These are phyloP conservation scores for Micractinium sp. DNA, from an alignment of 139 green algal species.

Conservation along the genomic window DNA sequence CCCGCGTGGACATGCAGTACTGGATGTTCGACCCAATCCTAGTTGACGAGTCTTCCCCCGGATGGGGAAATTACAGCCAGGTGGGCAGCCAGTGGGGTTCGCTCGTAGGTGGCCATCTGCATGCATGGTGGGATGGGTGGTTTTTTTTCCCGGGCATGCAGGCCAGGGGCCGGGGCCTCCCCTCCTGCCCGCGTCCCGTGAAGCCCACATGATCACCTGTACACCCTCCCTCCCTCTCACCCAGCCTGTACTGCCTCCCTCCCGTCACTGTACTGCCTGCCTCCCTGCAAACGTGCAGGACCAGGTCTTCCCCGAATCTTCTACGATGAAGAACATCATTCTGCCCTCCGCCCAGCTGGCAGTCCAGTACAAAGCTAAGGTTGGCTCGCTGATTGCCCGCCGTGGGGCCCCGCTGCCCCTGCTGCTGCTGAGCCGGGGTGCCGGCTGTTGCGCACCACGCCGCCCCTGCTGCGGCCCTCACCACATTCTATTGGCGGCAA, in stretches of 20 bases:
- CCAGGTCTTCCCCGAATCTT: constrained; percentile 17
- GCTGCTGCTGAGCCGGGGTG: background rate
- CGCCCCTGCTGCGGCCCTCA: background rate
- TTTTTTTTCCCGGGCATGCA: no score
- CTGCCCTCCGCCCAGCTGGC: constrained; percentile 24
- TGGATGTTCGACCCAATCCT: constrained; percentile 44
- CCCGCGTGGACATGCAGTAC: constrained; percentile 1
- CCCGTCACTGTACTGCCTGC: background rate
- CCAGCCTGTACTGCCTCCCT: background rate
- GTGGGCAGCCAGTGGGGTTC: background rate
- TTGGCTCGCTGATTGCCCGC: background rate
- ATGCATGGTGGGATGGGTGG: background rate
- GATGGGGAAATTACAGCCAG: constrained; percentile 25
- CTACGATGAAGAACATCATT: constrained; percentile 35
- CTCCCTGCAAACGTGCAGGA: background rate
- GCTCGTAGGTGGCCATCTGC: background rate
- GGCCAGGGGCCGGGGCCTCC: background rate
- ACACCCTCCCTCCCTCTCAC: no score
- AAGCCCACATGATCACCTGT: no score
- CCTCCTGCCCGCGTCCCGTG: no score
- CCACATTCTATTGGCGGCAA: background rate
- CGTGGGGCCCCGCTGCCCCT: no score
- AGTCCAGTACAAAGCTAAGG: constrained; percentile 31
- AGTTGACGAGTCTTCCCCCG: background rate
- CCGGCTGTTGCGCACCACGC: background rate